Base-by-base conservation (phyloP, 108 stramenopile species). In the Stephanodiscus minutulus region DNA sequence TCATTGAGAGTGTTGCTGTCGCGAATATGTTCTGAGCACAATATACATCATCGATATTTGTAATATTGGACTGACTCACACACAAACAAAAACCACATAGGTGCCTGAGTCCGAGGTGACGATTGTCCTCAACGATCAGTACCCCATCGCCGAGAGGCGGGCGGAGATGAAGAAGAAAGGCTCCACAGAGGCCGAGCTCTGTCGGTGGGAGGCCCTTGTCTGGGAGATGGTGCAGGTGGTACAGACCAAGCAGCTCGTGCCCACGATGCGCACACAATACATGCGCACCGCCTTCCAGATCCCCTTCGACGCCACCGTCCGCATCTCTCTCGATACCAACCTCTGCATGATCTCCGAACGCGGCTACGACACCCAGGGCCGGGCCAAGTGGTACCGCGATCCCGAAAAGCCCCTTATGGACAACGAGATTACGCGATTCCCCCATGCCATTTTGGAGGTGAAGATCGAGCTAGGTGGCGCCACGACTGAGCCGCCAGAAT, bases 261-360 rank as follows among this genome's bases (percentile, higher is more conserved):
- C 98, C 9, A 98, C 97, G 15, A 88, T 96, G 78, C 85, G 98
- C n/a, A 96, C 97, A 2, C 97, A 97, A 62, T 98, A 93, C 87
- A 96, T 95, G 94, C 85, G 98, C n/a, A 97, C 96, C 7, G 98
- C 98, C 10, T 98, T 97, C 64, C 98, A 98, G 82, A 96, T 97
- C 36, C 96, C 97, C 2, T 96, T 96, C 62, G 96, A 97, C 78
- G 95, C 96, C 28, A 97, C 96, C 6, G 98, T 98, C 6, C 86
- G 98, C n/a, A 85, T 97, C 36, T 90, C 88, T 52, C 77, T 98
- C 54, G 98, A 98, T 77, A 98, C 97, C 6, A 98, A 98, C 72
- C 71, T 98, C 10, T 94, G 93, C 70, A 96, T 98, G 96, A 96
- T 98, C 53, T 86, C 84, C n/a, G 98, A 98, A 73, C 85, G 96